Percentiles rank a stretch among this genome's conserved stretches.
Evolutionary conservation across 2,329 filamentous ascomycete species (phyloP).

Genomic region (Aspergillus costaricaensis): DNA sequence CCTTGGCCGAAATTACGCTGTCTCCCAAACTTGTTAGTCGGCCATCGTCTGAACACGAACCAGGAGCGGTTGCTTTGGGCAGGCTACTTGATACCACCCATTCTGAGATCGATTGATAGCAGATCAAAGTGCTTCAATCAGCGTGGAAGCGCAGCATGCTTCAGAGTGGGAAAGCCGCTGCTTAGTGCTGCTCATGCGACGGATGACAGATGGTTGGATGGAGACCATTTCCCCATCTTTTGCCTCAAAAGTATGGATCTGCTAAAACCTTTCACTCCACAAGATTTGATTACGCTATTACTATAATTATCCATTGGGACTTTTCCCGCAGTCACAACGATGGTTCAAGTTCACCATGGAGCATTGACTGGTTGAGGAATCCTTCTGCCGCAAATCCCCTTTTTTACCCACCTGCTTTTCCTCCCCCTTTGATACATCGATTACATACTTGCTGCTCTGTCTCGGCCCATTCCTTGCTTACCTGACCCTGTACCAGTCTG

Average conservation of each 20-base stretch:
- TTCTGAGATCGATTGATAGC: not conserved
- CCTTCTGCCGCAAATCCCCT: not conserved
- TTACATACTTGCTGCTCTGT: slow-evolving; percentile 5
- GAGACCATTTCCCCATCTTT: slow-evolving; percentile 8
- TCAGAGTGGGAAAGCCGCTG: not conserved
- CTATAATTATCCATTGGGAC: slow-evolving; percentile 9
- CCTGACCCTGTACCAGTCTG: slow-evolving; percentile 1
- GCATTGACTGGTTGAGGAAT: slow-evolving; percentile 1
- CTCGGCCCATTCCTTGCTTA: slow-evolving; percentile 16
- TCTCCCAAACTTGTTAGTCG: not conserved
- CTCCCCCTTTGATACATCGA: slow-evolving; percentile 1
- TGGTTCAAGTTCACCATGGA: not conserved
- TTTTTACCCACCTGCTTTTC: slow-evolving; percentile 2
- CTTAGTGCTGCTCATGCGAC: not conserved
- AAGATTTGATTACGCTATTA: slow-evolving; percentile 7
- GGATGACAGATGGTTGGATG: slow-evolving; percentile 7
- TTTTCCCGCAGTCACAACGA: slow-evolving; percentile 1
- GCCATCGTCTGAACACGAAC: not conserved
- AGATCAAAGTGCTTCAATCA: not conserved
- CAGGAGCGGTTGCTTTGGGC: not conserved
- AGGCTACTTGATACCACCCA: not conserved
- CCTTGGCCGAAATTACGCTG: not conserved
- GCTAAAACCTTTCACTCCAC: slow-evolving; percentile 12
- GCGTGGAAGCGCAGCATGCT: not conserved
- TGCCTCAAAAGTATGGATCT: slow-evolving; percentile 9